phyloP scores from a whole-genome alignment of 169 alveolate species.

The Plasmodium ovale region DNA sequence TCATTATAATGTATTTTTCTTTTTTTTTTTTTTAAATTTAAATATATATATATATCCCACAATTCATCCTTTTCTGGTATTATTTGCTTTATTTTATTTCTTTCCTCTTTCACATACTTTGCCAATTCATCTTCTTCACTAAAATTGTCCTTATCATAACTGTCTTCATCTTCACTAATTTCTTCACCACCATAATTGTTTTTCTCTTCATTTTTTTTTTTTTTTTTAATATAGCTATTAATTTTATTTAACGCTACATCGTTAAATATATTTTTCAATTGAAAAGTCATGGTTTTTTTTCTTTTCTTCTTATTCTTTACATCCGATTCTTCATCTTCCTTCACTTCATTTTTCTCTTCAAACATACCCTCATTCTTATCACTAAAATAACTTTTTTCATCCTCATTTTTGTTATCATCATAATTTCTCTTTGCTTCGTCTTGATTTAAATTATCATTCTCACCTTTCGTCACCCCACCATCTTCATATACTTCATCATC shows the following conservation, averaged over 20 bases:
- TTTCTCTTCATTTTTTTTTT: constrained; percentile 26
- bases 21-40: constrained; percentile 68
- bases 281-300: constrained; percentile 57
- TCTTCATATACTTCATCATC: constrained; percentile 56
- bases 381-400: neutral
- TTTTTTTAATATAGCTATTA: constrained; percentile 30
- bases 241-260: constrained; percentile 49
- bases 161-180: neutral
- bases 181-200: constrained; percentile 18
- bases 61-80: constrained; percentile 60
- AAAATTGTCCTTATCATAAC: neutral
- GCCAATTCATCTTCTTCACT: constrained; percentile 47
- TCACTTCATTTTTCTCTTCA: neutral
- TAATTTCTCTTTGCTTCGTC: neutral
- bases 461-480: neutral
- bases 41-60: constrained; percentile 66
- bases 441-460: constrained; percentile 15
- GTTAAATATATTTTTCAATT: constrained; percentile 63
- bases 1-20: constrained; percentile 60
- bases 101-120: constrained; percentile 53
- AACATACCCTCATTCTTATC: neutral
- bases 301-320: constrained; percentile 25
- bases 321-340: neutral
- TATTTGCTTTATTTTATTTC: constrained; percentile 54
- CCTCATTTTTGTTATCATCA: neutral